Base-by-base conservation (phyloP, 2,329 filamentous ascomycete genomes). In the Apiospora aurea region DNA sequence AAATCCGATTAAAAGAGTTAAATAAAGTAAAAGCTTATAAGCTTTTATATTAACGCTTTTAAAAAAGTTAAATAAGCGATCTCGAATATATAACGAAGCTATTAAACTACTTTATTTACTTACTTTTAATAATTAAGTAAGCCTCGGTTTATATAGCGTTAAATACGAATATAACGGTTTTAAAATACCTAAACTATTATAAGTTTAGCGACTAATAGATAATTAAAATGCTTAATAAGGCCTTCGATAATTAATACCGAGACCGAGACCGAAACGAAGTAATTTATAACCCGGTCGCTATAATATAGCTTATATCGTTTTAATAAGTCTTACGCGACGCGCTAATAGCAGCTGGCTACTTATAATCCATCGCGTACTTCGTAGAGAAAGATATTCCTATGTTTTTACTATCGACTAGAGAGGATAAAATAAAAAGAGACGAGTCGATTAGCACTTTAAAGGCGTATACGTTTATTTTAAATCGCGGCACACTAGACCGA, bases 161-260 rank as follows among this genome's bases (percentile, higher is more conserved):
- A 24, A 64, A 64, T 21, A 11, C n/a, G n/a, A 29, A 64, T 21
- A 8, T 64, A 1, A 24, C 57, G 24, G 57, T 64, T 11, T 13
- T 21, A 13, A 64, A 64, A 26, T 64, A 24, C 24, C 24, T 64
- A 16, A 21, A 38, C 4, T 64, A 64, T 26, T 64, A 26, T 26
- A 29, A 34, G 24, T 64, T 26, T 13, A 64, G 38, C n/a, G 57
- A 64, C 14, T 26, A 38, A 16, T 16, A 7, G n/a, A 64, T 34
- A 10, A 64, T 64, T 11, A 64, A 64, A 5, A 64, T 64, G 57
- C 57, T 64, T 26, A 64, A 26, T 26, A 29, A 38, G 57, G 57
- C 4, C 57, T 64, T 64, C 38, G 57, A 64, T 21, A 11, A 64
- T 26, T 26, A 64, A 24, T 26, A 16, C 10, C 57, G 57, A 38